phyloP scores from a whole-genome alignment of 1,139 yeast species.

The Yamadazyma friedrichii region DNA sequence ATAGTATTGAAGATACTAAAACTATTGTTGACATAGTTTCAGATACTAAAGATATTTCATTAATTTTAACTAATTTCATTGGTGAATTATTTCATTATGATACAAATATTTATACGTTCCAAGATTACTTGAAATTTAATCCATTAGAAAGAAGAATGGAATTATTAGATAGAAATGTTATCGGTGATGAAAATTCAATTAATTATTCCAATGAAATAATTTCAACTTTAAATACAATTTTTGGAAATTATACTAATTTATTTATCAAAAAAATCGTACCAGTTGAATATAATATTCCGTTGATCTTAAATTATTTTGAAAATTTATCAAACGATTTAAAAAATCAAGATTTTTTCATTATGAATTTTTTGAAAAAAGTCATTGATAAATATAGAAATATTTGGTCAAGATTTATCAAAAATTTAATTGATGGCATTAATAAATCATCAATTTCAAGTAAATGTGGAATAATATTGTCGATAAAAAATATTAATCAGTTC shows the following conservation, averaged over 20 bases:
- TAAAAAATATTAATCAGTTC: constrained; percentile 35
- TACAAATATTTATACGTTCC: constrained; percentile 47
- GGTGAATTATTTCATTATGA: constrained; percentile 67
- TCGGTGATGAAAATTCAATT: constrained; percentile 20
- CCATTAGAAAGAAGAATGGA: constrained; percentile 39
- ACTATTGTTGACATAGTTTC: constrained; percentile 43
- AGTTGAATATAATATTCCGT: constrained; percentile 35
- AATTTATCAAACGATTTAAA: constrained; percentile 38
- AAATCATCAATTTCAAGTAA: constrained; percentile 48
- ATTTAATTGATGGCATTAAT: constrained; percentile 53
- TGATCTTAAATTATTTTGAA: constrained; percentile 40
- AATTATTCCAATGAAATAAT: constrained; percentile 54
- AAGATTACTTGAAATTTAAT: constrained; percentile 41
- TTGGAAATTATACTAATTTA: constrained; percentile 46
- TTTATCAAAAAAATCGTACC: constrained; percentile 40
- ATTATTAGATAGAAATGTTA: constrained; percentile 22
- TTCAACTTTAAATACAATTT: constrained; percentile 51
- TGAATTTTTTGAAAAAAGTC: constrained; percentile 50
- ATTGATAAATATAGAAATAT: constrained; percentile 49
- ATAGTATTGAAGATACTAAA: constrained; percentile 37
- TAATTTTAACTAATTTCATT: constrained; percentile 62
- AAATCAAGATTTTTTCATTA: constrained; percentile 64
- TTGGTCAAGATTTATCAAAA: constrained; percentile 62
- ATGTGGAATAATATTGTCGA: constrained; percentile 35
- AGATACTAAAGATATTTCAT: constrained; percentile 34